These are phyloP conservation scores for Phytophthora tentaculata DNA, from an alignment of 352 stramenopile species.

Conservation along the genomic window DNA sequence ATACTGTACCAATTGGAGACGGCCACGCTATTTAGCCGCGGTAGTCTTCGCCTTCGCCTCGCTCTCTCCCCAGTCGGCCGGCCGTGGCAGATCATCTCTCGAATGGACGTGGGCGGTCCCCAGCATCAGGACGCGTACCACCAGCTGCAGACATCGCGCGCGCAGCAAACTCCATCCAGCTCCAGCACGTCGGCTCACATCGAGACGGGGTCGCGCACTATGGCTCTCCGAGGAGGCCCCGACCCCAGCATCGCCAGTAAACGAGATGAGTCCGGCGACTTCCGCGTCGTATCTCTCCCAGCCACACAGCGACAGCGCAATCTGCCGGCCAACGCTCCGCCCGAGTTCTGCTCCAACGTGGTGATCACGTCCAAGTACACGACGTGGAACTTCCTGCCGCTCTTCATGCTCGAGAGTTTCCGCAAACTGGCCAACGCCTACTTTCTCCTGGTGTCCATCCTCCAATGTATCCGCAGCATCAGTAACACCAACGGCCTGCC, in stretches of 20 bases:
- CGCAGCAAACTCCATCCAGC: conserved; percentile 12
- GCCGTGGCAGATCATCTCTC: not conserved
- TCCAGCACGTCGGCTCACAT: conserved; percentile 13
- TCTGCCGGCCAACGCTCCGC: conserved; percentile 11
- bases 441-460: conserved; percentile 90
- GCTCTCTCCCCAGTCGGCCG: not conserved
- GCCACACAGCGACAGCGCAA: conserved; percentile 31
- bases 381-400: conserved; percentile 87
- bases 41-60: not conserved
- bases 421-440: conserved; percentile 92
- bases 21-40: not conserved
- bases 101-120: conserved; percentile 36
- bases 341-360: conserved; percentile 80
- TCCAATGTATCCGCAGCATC: conserved; percentile 84
- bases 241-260: conserved; percentile 20
- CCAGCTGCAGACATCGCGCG: conserved; percentile 43
- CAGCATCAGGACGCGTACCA: conserved; percentile 40
- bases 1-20: conserved; percentile 11
- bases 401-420: conserved; percentile 90
- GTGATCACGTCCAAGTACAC: conserved; percentile 94
- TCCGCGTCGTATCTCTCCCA: conserved; percentile 61
- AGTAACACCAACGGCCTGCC: conserved; percentile 85
- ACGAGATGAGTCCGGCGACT: conserved; percentile 43
- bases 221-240: conserved; percentile 19
- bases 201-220: conserved; percentile 17